Evolutionary conservation across 2,329 filamentous ascomycete species (phyloP), one percentile per base, ranked within the genome.

Genomic region (Aphanocladium album): DNA sequence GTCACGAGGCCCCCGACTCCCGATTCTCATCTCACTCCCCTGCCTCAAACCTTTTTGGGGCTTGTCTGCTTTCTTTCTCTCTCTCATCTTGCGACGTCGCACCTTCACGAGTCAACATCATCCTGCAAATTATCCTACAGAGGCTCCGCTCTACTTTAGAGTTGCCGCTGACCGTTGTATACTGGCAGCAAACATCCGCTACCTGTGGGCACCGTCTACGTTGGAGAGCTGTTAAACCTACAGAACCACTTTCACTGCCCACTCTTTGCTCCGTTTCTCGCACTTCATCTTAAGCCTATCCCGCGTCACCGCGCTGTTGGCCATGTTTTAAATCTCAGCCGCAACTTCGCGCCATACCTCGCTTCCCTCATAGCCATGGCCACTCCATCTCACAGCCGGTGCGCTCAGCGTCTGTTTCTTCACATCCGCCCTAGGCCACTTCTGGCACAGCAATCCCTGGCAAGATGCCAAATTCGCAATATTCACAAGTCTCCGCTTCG

Each of bases 321-420:
- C 33, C 16, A 59, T 59, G 56, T 25, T 16, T 33, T 59, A 35
- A 59, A 23, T 5, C 19, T 5, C 7, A 12, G 43, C 23, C 5
- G 47, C 47, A 47, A 45, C 5, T 37, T 27, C 14, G 43, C 45
- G 37, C 37, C 7, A 16, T 21, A 2, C 35, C 4, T 58, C n/a
- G 8, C 16, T 30, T 47, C 30, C 0, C 21, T 35, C 56, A 25
- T 25, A 27, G 61, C 59, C 59, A 67, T 67, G 65, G 61, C 58
- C 41, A 45, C 39, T 50, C 60, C 60, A 45, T 57, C 57, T 12
- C 49, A 62, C 49, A 55, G 51, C 51, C 57, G 60, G 37, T 54
- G 64, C 49, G 58, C 63, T 8, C 63, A 61, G 45, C 62, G 53
- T 45, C 50, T 66, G 27, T 45, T 60, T 25, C 41, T 25, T n/a